Evolutionary conservation across 495 filamentous ascomycete genomes (phyloP), one percentile per base, ranked within the genome.

Genomic region (Hypomontagnella monticulosa): DNA sequence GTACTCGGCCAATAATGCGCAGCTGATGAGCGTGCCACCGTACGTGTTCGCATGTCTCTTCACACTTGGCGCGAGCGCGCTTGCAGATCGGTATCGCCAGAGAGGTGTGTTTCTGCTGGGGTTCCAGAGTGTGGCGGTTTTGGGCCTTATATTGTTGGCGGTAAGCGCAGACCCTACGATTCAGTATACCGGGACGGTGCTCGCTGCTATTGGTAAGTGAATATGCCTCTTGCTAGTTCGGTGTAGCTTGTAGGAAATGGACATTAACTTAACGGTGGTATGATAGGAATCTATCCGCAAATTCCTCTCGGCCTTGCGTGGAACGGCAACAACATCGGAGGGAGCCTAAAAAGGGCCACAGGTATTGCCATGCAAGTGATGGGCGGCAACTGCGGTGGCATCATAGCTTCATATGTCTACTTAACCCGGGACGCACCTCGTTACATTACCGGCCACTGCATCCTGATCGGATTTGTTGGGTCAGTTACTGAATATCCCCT

Each of bases 311-410:
- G 89, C 23, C 77, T 93, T 4, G 88, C 87, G 0, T 93, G 89
- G 90, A 90, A 91, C 41, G 87, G 89, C 4, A 88, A 89, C 75
- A 93, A 93, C 66, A 88, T 91, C 43, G 88, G 88, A 8, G 90
- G 90, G 0, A 88, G 89, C 63, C 88, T 89, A 3, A 93, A 92
- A 73, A 83, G 90, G 15, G 86, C 83, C 48, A 88, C 88, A 18
- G 89, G 88, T 23, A 92, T 91, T 54, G 90, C 90, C 3, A 85
- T 92, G 81, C 90, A 93, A 69, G 88, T 92, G 27, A 86, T 84
- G 34, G 89, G 92, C 63, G 90, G 89, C 4, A 92, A 91, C 71
- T 77, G 89, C 10, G 89, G 90, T 8, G 89, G 88, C n/a, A 86
- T 87, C 2, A 69, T 93, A 12, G 86, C 89, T 19, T 87, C 85